These are phyloP conservation scores for Tympanopsis confertula DNA, from an alignment of 2,329 filamentous ascomycete species.

Conservation along the genomic window DNA sequence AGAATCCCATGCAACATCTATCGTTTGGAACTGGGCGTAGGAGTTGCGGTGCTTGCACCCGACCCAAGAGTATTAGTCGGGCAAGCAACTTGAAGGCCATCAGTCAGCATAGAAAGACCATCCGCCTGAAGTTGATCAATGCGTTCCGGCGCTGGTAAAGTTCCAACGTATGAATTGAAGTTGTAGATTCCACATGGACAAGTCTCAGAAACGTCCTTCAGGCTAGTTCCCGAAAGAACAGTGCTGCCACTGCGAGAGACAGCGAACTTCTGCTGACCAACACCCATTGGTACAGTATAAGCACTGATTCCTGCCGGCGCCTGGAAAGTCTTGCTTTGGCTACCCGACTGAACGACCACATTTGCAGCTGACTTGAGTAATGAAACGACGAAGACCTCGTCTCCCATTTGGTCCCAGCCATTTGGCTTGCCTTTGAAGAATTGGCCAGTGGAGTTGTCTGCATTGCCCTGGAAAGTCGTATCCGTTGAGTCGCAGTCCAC, in stretches of 20 bases:
- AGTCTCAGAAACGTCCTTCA: slow-evolving; percentile 33
- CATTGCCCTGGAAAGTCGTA: slow-evolving; percentile 27
- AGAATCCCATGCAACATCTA: too few species aligned
- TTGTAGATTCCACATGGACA: slow-evolving; percentile 45
- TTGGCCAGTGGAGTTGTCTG: slow-evolving; percentile 32
- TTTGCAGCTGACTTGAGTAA: slow-evolving; percentile 31
- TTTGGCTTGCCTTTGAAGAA: slow-evolving; percentile 38
- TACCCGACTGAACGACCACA: slow-evolving; percentile 31
- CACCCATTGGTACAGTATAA: slow-evolving; percentile 30
- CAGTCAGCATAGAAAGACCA: slow-evolving; percentile 13
- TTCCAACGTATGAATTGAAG: slow-evolving; percentile 43
- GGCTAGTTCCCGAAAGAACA: slow-evolving; percentile 30
- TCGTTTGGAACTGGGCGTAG: too few species aligned
- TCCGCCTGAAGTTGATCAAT: slow-evolving; percentile 21
- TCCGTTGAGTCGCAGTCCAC: slow-evolving; percentile 39
- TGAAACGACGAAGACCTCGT: slow-evolving; percentile 39
- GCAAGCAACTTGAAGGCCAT: slow-evolving; percentile 15
- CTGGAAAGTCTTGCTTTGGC: slow-evolving; percentile 28
- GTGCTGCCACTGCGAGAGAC: slow-evolving; percentile 25
- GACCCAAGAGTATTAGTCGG: too few species aligned
- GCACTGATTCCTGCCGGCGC: slow-evolving; percentile 32
- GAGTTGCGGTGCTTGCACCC: too few species aligned
- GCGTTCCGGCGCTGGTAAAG: slow-evolving; percentile 22
- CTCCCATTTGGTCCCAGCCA: slow-evolving; percentile 33
- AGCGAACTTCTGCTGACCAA: slow-evolving; percentile 32